These are phyloP conservation scores for Rubroshorea leprosula DNA, from an alignment of 345 rosid genomes.

Conservation along the genomic window DNA sequence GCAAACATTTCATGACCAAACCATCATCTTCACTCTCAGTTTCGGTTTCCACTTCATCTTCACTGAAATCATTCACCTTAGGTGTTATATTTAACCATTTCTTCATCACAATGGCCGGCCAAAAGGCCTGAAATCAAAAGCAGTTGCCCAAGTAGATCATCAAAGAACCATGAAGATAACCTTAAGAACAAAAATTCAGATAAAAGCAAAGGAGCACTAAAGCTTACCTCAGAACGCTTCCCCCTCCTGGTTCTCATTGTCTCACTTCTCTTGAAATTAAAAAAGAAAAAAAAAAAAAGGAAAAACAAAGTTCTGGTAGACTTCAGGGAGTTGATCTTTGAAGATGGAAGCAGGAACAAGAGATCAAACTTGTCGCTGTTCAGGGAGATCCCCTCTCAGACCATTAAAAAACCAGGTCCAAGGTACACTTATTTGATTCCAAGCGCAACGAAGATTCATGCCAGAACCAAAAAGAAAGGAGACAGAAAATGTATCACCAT, in stretches of 20 bases:
- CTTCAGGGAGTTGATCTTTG: slow-evolving; percentile 9
- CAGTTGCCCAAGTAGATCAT: slow-evolving; percentile 15
- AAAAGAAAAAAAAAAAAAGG: slow-evolving; percentile 2
- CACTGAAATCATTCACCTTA: slow-evolving; percentile 75
- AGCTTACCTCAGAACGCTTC: slow-evolving; percentile 66
- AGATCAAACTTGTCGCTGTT: slow-evolving; percentile 17
- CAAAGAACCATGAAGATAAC: not conserved
- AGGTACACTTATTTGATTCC: slow-evolving; percentile 30
- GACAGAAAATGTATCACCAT: slow-evolving; percentile 38
- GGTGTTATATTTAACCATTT: slow-evolving; percentile 95
- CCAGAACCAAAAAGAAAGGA: slow-evolving; percentile 38
- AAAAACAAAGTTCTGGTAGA: not conserved
- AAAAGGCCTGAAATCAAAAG: slow-evolving; percentile 51
- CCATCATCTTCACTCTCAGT: slow-evolving; percentile 94
- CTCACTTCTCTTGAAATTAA: not conserved
- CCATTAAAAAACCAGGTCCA: slow-evolving; percentile 14
- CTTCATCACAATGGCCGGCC: slow-evolving; percentile 96
- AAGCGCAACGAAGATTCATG: slow-evolving; percentile 39
- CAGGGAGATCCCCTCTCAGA: slow-evolving; percentile 20
- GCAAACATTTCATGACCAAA: slow-evolving; percentile 19
- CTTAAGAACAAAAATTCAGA: not conserved
- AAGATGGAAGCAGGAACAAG: slow-evolving; percentile 16
- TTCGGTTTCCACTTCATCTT: slow-evolving; percentile 86
- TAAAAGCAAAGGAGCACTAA: slow-evolving; percentile 9
- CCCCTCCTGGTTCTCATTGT: slow-evolving; percentile 57